Base-by-base conservation (phyloP, 805 yeast species). In the Pichia californica region DNA sequence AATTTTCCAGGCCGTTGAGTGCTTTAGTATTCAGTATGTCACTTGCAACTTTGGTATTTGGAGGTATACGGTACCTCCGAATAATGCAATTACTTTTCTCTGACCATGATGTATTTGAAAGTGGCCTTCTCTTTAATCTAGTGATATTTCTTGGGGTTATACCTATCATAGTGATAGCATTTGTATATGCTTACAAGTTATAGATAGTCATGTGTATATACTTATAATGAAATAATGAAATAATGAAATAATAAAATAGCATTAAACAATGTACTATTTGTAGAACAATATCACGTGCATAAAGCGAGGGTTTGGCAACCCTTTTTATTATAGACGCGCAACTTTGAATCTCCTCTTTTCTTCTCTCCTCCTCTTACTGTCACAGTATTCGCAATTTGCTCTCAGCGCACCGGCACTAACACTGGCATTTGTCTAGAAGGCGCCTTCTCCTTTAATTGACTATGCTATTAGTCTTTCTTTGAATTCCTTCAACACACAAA, bases 31-130 rank as follows among this genome's bases (percentile, higher is more conserved):
- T 77, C 1, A 36, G 61, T 0, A 45, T 69, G 19, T 79, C 79
- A 0, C 63, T 77, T 3, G 15, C 66, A 2, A 63, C 74, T 4
- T 57, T 74, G 10, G 3, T 68, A 0, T 53, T 69, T 50, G 83
- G 82, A 0, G 51, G 62, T 4, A 20, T 58, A 2, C 55, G 83
- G 31, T 77, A 70, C 55, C 69, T 69, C 51, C 58, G 58, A 30
- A 73, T 74, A 4, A 78, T 73, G 44, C 40, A 55, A 9, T 15
- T 41, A 15, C 38, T 47, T 15, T 48, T 44, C 27, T 41, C 41
- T 4, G 25, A 19, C 3, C 27, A 23, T 15, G 11, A 53, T 65
- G 47, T 55, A 13, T 58, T 54, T 38, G 41, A 41, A 27, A 49
- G 51, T 28, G 63, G 61, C 7, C 41, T 56, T 5, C 69, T 67